A percentile compares a stretch with the other conserved stretches of the same genome.
These are phyloP conservation scores for Harringtonia lauricola DNA, from an alignment of 2,329 filamentous ascomycete species.

Conservation along the genomic window DNA sequence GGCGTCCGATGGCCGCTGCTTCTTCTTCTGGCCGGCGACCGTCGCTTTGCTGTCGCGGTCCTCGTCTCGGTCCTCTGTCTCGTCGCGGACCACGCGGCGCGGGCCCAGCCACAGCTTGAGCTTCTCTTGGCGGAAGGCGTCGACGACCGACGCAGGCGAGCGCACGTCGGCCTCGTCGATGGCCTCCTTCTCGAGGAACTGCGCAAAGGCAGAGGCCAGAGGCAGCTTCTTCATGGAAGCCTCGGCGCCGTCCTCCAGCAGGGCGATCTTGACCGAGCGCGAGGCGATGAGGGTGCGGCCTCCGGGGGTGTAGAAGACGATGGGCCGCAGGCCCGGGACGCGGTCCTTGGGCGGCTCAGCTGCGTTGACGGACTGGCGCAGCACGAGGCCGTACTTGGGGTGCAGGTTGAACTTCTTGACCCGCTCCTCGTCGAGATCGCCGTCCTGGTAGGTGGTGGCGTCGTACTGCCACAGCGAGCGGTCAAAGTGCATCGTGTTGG, in stretches of 20 bases:
- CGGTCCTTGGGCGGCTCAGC: constrained; percentile 26
- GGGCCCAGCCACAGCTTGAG: constrained; percentile 11
- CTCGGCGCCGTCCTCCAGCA: constrained; percentile 13
- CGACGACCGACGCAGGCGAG: constrained; percentile 5
- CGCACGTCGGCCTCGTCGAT: constrained; percentile 13
- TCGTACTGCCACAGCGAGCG: constrained; percentile 42
- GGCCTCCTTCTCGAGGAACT: constrained; percentile 15
- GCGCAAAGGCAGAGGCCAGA: constrained; percentile 11
- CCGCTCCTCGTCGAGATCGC: constrained; percentile 38
- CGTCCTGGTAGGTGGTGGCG: constrained; percentile 32
- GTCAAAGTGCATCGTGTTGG: constrained; percentile 42
- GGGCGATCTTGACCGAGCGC: constrained; percentile 22
- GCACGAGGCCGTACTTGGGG: constrained; percentile 40
- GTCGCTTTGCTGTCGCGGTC: not conserved
- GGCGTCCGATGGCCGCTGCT: constrained; percentile 7
- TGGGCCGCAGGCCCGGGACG: constrained; percentile 33
- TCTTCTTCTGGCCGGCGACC: constrained; percentile 13
- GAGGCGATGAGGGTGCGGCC: constrained; percentile 38
- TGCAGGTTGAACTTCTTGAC: constrained; percentile 40
- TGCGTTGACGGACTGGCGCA: constrained; percentile 35
- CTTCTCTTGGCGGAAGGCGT: constrained; percentile 8
- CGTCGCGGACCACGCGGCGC: constrained; percentile 2
- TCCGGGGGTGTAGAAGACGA: constrained; percentile 37
- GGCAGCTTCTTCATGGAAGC: constrained; percentile 7
- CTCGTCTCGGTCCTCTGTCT: constrained; percentile 6